Evolutionary conservation across 108 stramenopile species (phyloP), one percentile per base, ranked within the genome.

Genomic region (Nitzschia sp.): DNA sequence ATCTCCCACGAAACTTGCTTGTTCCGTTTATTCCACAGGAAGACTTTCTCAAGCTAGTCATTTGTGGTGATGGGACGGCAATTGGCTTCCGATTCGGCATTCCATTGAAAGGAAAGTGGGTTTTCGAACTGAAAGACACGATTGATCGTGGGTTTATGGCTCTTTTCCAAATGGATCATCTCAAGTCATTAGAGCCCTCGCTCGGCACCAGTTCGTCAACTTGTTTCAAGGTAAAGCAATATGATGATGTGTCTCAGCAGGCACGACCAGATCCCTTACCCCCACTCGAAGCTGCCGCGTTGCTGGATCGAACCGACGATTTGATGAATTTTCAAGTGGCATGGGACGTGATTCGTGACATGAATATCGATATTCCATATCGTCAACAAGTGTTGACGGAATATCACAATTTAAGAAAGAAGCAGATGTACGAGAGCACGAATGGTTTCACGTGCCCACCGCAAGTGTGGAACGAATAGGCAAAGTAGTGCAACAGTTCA

Each of bases 81-180:
- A 38, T 95, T 17, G 94, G 94, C 8, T 92, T 95, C 73, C 84
- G 94, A 11, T 95, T 92, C 74, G 94, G 94, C 6, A 70, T 91
- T 40, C 81, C 89, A 5, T 63, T 93, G 29, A 80, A 85, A 56
- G 94, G 94, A 19, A 88, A 86, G 57, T 95, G 94, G 94, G 94
- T 95, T 9, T 88, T 88, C 67, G 51, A 89, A 8, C 53, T 95
- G 52, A 95, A 95, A 63, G 79, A 92, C 65, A 57, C 69, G 8
- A 95, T 95, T 54, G 94, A 95, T 67, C 21, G 37, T 15, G 83
- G 81, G 64, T 95, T 95, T 53, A 86, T 95, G 88, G 78, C 83
- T 62, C 66, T 90, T 53, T 94, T 94, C 67, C 55, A 80, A 43
- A 63, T 54, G 10, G 65, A 73, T 25, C 76, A 86, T 40, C 63